Conservation (phyloP, 2,329 filamentous ascomycete species). For the Thyridium curvatum region DNA sequence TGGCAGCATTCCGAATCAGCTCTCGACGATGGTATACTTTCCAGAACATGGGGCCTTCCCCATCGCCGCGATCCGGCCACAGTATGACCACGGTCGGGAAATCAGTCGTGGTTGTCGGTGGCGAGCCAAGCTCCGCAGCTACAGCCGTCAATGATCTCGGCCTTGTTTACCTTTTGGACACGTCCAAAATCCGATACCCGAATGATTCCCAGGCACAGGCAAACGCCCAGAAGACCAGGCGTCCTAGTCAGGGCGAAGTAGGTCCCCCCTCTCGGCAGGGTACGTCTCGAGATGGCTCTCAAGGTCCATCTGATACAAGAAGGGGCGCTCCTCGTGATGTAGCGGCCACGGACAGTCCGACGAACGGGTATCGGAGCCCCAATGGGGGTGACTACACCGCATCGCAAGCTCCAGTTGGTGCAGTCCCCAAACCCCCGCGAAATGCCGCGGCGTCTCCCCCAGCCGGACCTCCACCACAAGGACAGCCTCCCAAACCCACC, state of each 20-base stretch:
- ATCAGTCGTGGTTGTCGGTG: slow-evolving; percentile 84
- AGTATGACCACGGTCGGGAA: slow-evolving; percentile 96
- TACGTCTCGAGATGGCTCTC: slow-evolving; percentile 45
- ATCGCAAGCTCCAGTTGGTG: slow-evolving; percentile 15
- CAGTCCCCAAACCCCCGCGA: slow-evolving; percentile 32
- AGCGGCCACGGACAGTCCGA: slow-evolving; percentile 23
- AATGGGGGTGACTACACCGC: slow-evolving; percentile 31
- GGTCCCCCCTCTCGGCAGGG: slow-evolving; percentile 24
- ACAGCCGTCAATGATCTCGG: slow-evolving; percentile 78
- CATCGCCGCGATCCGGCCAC: slow-evolving; percentile 87
- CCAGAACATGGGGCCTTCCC: slow-evolving; percentile 97
- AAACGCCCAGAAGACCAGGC: slow-evolving; percentile 17
- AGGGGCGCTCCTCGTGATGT: slow-evolving; percentile 30
- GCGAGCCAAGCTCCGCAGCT: slow-evolving; percentile 85
- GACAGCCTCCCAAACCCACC: slow-evolving; percentile 46
- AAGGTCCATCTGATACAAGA: slow-evolving; percentile 42
- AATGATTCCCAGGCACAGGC: slow-evolving; percentile 56
- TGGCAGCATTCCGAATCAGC: slow-evolving; percentile 70
- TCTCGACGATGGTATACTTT: slow-evolving; percentile 97
- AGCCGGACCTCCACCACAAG: slow-evolving; percentile 47
- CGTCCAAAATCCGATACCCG: slow-evolving; percentile 88
- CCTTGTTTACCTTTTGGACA: slow-evolving; percentile 87
- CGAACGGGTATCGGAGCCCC: slow-evolving; percentile 35
- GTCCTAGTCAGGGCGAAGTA: slow-evolving; percentile 23
- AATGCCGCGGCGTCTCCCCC: slow-evolving; percentile 29